phyloP scores from a whole-genome alignment of 2,329 filamentous ascomycete species.

The Colletotrichum echinochloae region DNA sequence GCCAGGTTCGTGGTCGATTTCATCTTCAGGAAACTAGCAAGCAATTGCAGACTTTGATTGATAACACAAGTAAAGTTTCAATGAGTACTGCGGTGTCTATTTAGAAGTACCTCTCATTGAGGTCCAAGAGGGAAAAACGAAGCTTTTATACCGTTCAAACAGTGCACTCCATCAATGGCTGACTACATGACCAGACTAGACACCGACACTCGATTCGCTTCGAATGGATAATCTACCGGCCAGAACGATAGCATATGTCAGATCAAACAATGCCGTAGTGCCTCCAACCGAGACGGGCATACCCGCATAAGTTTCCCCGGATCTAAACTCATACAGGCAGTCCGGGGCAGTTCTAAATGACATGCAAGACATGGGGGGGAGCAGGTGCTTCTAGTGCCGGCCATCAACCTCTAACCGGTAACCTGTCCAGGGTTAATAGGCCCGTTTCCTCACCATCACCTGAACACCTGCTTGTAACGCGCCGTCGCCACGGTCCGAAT shows the following conservation, averaged over 20 bases:
- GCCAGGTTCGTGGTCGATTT: not conserved
- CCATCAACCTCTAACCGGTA: conserved; percentile 29
- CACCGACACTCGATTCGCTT: not conserved
- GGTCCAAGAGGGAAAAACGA: not conserved
- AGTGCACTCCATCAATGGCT: not conserved
- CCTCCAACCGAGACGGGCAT: conserved; percentile 35
- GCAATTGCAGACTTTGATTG: no score
- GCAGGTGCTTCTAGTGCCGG: conserved; percentile 29
- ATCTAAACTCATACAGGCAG: conserved; percentile 31
- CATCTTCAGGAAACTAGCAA: not conserved
- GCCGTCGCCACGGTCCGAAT: not conserved
- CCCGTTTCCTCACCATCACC: conserved; percentile 14
- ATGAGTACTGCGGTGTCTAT: no score
- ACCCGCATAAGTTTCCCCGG: conserved; percentile 28
- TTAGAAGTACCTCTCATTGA: not conserved
- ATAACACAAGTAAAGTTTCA: not conserved
- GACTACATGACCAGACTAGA: not conserved
- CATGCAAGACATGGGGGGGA: conserved; percentile 29
- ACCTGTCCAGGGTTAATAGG: conserved; percentile 32
- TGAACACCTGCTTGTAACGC: not conserved
- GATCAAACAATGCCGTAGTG: conserved; percentile 30
- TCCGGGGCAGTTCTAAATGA: conserved; percentile 25
- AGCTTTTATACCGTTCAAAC: conserved; percentile 3
- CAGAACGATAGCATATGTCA: not conserved
- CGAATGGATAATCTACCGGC: not conserved